phyloP scores from a whole-genome alignment of 176 grass and related monocot genomes.

The Alloteropsis semialata region DNA sequence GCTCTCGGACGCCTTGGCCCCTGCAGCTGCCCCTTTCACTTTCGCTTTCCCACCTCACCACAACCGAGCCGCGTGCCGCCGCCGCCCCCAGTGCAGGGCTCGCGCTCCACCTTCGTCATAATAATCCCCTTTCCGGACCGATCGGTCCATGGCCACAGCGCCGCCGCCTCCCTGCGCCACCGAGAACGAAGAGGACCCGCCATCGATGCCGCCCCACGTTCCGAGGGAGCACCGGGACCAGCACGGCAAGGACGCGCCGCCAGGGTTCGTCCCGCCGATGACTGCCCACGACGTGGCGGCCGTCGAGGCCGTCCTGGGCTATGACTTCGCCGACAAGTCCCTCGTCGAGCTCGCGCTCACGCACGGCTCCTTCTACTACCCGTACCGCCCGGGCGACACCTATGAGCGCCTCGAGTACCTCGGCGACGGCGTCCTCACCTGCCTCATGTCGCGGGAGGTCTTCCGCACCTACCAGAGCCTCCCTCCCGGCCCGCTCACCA shows the following conservation, averaged over 20 bases:
- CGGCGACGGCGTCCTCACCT: constrained; percentile 63
- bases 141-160: not conserved
- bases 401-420: constrained; percentile 84
- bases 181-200: not conserved
- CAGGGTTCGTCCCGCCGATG: constrained; percentile 36
- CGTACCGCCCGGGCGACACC: constrained; percentile 29
- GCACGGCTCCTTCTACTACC: constrained; percentile 54
- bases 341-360: constrained; percentile 65
- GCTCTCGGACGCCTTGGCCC: too few species aligned
- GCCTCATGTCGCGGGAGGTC: constrained; percentile 46
- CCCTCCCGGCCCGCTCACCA: constrained; percentile 54
- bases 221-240: not conserved
- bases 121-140: not conserved
- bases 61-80: not conserved
- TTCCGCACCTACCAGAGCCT: constrained; percentile 53
- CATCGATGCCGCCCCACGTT: not conserved
- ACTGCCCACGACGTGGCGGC: constrained; percentile 22
- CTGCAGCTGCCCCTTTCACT: not conserved
- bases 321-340: constrained; percentile 46
- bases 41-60: not conserved
- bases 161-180: not conserved
- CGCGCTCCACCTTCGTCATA: not conserved
- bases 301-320: constrained; percentile 53
- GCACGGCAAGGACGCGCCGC: constrained; percentile 14
- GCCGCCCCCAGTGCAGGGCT: not conserved